Conservation (phyloP, 2,329 filamentous ascomycete genomes). For the Hypoxylon sp. region DNA sequence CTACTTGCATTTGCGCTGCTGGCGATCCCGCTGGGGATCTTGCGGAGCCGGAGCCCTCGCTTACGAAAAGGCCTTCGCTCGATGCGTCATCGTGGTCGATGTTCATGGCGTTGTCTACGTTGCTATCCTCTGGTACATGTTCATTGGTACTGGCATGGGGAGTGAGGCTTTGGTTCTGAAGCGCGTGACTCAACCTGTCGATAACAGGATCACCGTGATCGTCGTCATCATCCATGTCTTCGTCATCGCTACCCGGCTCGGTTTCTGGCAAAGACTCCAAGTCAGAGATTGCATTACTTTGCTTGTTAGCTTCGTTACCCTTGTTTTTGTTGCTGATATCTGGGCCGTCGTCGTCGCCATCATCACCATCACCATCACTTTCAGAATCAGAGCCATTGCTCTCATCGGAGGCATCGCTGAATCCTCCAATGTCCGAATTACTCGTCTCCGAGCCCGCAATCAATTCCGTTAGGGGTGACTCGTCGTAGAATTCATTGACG, state of each 20-base stretch:
- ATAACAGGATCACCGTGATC: not conserved
- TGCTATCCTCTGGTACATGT: too few relatives aligned
- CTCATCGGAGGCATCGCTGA: not conserved
- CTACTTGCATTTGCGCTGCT: too few relatives aligned
- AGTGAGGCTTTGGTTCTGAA: too few relatives aligned
- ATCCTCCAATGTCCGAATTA: not conserved
- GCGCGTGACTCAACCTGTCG: too few relatives aligned
- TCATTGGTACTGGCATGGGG: too few relatives aligned
- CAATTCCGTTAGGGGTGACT: constrained; percentile 1
- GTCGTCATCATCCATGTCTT: not conserved
- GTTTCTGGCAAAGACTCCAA: too few relatives aligned
- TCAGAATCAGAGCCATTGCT: too few relatives aligned
- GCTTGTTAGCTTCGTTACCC: too few relatives aligned
- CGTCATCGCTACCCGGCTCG: not conserved
- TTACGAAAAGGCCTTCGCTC: not conserved
- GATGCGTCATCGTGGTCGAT: not conserved
- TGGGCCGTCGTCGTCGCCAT: not conserved
- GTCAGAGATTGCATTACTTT: too few relatives aligned
- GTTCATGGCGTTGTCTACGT: too few relatives aligned
- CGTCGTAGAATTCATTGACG: constrained; percentile 39
- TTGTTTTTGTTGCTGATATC: too few relatives aligned
- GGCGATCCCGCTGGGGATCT: too few relatives aligned
- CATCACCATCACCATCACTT: constrained; percentile 5
- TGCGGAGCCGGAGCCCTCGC: not conserved
- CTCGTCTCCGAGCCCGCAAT: constrained; percentile 2